Percentiles rank a stretch among this genome's conserved stretches.
Evolutionary conservation across 768 basidiomycete genomes (phyloP).

Genomic region (Calocybe cyanea): DNA sequence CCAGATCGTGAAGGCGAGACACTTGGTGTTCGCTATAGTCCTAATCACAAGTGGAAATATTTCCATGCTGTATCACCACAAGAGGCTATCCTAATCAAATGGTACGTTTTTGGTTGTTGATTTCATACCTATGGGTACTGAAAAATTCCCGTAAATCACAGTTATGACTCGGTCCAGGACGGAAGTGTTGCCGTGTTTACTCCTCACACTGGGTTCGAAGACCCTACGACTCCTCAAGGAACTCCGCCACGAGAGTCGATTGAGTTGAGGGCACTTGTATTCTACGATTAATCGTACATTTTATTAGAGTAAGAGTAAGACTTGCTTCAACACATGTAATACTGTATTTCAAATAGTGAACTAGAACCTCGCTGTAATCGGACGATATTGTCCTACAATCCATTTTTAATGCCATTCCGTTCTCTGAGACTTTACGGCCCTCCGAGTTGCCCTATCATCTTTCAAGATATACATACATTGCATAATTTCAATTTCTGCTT

Average conservation of each 20-base stretch:
- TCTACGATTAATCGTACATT: conserved; percentile 40
- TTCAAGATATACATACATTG: not conserved
- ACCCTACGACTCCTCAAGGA: conserved; percentile 47
- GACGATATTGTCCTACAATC: not conserved
- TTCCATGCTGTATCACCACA: conserved; percentile 40
- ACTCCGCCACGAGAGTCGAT: conserved; percentile 54
- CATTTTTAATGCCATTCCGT: not conserved
- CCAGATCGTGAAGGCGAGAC: conserved; percentile 52
- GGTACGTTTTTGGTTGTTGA: conserved; percentile 24
- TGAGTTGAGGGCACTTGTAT: conserved; percentile 61
- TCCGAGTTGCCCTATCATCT: not conserved
- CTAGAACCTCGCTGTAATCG: not conserved
- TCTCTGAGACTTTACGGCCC: not conserved
- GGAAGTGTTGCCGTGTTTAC: conserved; percentile 51
- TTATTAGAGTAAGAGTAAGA: not conserved
- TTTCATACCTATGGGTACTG: not conserved
- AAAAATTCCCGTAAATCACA: not conserved
- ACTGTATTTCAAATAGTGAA: not conserved
- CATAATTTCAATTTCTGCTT: no score
- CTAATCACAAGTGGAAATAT: conserved; percentile 51
- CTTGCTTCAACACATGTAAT: not conserved
- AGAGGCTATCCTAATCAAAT: conserved; percentile 51
- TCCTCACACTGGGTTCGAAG: conserved; percentile 61
- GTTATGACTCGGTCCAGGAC: conserved; percentile 30
- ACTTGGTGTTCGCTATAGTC: conserved; percentile 38